A percentile compares a stretch with the other conserved stretches of the same genome.
These are phyloP conservation scores for Fraxinus velutina DNA, from an alignment of 305 asterid genomes.

Conservation along the genomic window DNA sequence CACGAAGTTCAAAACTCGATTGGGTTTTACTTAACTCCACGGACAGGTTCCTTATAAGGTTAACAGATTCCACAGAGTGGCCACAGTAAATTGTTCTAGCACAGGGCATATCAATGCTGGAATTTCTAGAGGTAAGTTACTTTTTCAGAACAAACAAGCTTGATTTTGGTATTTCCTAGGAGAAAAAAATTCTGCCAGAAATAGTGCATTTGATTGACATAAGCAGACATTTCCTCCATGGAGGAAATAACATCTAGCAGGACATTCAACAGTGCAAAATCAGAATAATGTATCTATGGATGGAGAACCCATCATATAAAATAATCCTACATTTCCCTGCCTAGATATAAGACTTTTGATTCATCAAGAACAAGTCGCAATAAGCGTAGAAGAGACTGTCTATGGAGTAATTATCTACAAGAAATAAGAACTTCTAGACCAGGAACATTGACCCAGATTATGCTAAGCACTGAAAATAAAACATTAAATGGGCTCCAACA, in stretches of 20 bases:
- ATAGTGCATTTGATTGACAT: constrained; percentile 1
- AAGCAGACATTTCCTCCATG: constrained; percentile 1
- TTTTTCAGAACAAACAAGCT: not conserved
- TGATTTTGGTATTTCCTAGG: not conserved
- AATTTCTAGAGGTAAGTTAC: not conserved
- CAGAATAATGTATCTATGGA: not conserved
- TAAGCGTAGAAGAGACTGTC: not conserved
- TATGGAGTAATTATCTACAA: not conserved
- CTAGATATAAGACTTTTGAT: not conserved
- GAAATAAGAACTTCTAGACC: constrained; percentile 17
- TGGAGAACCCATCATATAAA: not conserved
- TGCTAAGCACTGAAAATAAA: not conserved
- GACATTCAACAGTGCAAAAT: not conserved
- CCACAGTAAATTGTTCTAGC: not conserved
- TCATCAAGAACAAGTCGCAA: not conserved
- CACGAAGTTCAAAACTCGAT: not conserved
- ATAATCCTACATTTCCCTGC: not conserved
- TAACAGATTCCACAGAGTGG: constrained; percentile 6
- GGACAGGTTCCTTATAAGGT: constrained; percentile 1
- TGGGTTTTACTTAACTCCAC: not conserved
- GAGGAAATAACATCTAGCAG: not conserved
- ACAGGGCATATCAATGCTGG: not conserved
- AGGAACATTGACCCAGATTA: not conserved
- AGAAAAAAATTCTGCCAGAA: not conserved
- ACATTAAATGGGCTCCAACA: not conserved